phyloP scores from a whole-genome alignment of 2,329 filamentous ascomycete genomes.

The Pseudocercospora vitis region DNA sequence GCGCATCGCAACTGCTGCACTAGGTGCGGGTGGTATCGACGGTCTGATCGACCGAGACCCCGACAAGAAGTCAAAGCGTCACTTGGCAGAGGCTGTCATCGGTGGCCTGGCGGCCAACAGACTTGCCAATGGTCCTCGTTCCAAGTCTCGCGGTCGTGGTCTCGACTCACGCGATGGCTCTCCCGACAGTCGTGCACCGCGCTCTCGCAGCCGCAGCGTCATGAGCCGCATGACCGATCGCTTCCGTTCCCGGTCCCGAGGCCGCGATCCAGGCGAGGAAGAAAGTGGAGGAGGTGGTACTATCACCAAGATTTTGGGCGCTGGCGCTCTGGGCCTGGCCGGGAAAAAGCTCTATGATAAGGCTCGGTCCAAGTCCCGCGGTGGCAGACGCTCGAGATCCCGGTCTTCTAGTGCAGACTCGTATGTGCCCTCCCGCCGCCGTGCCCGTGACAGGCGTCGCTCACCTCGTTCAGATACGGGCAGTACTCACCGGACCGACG shows the following conservation, averaged over 20 bases:
- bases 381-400: constrained; percentile 47
- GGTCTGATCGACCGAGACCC: constrained; percentile 67
- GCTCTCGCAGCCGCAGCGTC: constrained; percentile 66
- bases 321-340: constrained; percentile 51
- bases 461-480: constrained; percentile 44
- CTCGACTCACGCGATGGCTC: constrained; percentile 38
- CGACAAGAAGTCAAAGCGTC: constrained; percentile 73
- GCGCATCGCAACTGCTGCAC: constrained; percentile 82
- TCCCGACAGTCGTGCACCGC: constrained; percentile 42
- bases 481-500: constrained; percentile 39
- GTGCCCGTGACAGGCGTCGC: constrained; percentile 42
- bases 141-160: constrained; percentile 60
- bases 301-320: constrained; percentile 51
- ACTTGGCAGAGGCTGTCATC: constrained; percentile 81
- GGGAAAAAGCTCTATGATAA: constrained; percentile 57
- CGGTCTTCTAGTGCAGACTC: constrained; percentile 51
- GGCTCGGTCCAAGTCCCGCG: constrained; percentile 56
- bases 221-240: constrained; percentile 46
- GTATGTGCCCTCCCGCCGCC: constrained; percentile 52
- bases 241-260: constrained; percentile 54
- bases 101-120: constrained; percentile 85
- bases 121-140: constrained; percentile 75
- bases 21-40: constrained; percentile 83
- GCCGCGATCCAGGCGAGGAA: constrained; percentile 36
- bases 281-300: constrained; percentile 48